Evolutionary conservation across 352 stramenopile species (phyloP), one percentile per base, ranked within the genome.

Genomic region (Phytophthora brassicae): DNA sequence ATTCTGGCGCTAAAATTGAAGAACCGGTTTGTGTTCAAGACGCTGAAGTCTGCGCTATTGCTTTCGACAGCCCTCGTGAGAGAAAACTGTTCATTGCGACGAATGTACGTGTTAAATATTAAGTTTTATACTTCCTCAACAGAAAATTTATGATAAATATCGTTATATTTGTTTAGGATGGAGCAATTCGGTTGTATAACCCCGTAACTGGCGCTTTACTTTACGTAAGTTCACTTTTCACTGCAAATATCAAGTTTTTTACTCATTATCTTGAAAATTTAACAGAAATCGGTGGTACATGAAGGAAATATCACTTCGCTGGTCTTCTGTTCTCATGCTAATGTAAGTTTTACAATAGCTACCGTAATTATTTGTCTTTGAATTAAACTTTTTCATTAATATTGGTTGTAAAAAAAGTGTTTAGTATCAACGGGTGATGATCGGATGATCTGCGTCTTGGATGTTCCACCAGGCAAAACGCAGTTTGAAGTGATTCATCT

Each of bases 41-140:
- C 23, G 69, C 72, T 2, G 77, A 88, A 39, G 70, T 89, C 11
- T 91, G 81, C 39, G 79, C 71, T 3, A 69, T 91, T 8, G 68
- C 64, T 0, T 89, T 89, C 38, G 81, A 91, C 26, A 60, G 70
- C 28, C 81, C 81, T 33, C 75, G 81, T 2, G 68, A 91, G 33
- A 66, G 81, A 26, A 91, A 91, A 42, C 74, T 89, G 6, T 91
- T 83, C 55, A 60, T 89, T 4, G 79, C 81, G 4, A 91, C 81
- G 0, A 89, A 71, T 26, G 81, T 91, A 72, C 43, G 74, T 79
- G 26, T n/a, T n/a, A 19, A 23, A 4, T 7, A 43, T 3, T 42
- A n/a, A 11, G 9, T 41, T 14, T 12, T 16, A 38, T 12, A 12
- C 31, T 14, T 17, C 35, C n/a, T n/a, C n/a, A n/a, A n/a, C n/a